Evolutionary conservation across 768 basidiomycete genomes (phyloP), one percentile per base, ranked within the genome.

Genomic region (Tulasnella calospora): DNA sequence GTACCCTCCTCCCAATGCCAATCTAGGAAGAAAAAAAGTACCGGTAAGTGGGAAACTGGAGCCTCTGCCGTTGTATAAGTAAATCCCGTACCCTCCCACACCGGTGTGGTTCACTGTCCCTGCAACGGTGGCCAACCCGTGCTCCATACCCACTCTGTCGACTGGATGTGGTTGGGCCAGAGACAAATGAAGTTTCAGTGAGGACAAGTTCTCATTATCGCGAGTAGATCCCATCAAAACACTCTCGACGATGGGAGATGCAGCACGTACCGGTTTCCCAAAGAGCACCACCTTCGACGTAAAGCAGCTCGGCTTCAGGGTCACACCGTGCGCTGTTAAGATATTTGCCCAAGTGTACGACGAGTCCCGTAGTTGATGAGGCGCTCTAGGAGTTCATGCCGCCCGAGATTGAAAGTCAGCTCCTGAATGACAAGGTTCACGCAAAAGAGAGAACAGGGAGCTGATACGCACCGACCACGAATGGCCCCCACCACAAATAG

Each of bases 1-100:
- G 78, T 86, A 89, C 1, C 89, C 89, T 9, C 89, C 89, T 51
- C 89, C 89, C 21, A 90, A 83, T 15, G 84, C 84, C 7, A 89
- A 85, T 3, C 88, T 55, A 46, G 21, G 12, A 72, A 23, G 12
- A 23, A 0, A 27, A 7, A 4, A 40, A 40, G 3, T 40, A n/a
- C 8, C 12, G 9, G 71, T 23, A 8, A 71, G 71, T 10, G 71
- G 9, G 19, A 40, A n/a, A 21, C 13, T 13, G 71, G n/a, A n/a
- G 2, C 19, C 4, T 23, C 9, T 19, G 35, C 17, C 17, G 44
- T 17, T 17, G 15, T 19, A 44, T 44, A 36, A 71, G 35, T 27
- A 23, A 23, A 36, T 19, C 27, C 1, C 27, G 13, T 72, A 72
- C 71, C 71, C 71, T 30, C 71, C 76, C 7, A 77, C 76, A 38